Evolutionary conservation across 2,329 filamentous ascomycete genomes (phyloP).

Genomic region (Nannizzia gypsea): DNA sequence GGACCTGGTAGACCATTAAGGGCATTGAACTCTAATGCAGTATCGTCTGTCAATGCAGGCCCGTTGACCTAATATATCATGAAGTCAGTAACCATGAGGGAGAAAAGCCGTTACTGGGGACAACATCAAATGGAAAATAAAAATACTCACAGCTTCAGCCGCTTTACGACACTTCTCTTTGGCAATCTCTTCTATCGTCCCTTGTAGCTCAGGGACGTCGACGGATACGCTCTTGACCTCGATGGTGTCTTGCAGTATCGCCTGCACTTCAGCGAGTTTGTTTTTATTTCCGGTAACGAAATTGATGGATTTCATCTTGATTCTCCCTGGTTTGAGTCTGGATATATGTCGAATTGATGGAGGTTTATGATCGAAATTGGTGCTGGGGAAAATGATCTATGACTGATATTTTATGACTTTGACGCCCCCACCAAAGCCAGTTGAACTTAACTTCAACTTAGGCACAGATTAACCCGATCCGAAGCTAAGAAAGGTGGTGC

Average conservation of each 20-base stretch:
- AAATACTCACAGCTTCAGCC: conserved; percentile 55
- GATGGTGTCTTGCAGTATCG: conserved; percentile 65
- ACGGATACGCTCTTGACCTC: conserved; percentile 61
- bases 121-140: neutral
- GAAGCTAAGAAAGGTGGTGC: neutral
- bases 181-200: conserved; percentile 82
- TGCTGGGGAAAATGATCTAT: neutral
- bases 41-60: conserved; percentile 91
- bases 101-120: neutral
- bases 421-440: neutral
- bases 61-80: conserved; percentile 53
- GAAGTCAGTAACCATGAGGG: neutral
- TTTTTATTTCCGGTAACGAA: conserved; percentile 97
- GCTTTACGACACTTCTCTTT: conserved; percentile 75
- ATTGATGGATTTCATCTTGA: conserved; percentile 50
- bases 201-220: conserved; percentile 83
- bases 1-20: conserved; percentile 84
- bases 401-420: neutral
- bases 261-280: conserved; percentile 80
- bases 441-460: neutral
- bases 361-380: neutral
- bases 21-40: conserved; percentile 83
- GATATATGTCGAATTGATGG: neutral
- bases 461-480: neutral
- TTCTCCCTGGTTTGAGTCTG: conserved; percentile 21